phyloP scores from a whole-genome alignment of 2,329 filamentous ascomycete genomes.

The Fusarium nanum region DNA sequence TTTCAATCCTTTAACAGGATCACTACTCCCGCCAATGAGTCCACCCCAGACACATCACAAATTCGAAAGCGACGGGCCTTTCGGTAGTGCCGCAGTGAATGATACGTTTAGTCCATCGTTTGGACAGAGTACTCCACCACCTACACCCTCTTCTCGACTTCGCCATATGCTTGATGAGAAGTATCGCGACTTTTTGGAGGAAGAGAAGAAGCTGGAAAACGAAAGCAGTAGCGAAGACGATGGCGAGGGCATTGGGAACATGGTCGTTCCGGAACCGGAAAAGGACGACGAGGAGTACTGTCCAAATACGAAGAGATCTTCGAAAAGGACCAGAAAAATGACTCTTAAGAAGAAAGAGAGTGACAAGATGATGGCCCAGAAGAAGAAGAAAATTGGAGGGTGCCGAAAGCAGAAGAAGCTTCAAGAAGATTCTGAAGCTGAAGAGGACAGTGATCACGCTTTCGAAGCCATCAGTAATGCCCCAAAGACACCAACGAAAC shows the following conservation, averaged over 20 bases:
- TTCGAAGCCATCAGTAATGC: no score
- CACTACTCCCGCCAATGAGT: not conserved
- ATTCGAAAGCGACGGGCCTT: no score
- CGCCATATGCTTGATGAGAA: slow-evolving; percentile 14
- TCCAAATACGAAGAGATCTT: slow-evolving; percentile 18
- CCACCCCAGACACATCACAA: not conserved
- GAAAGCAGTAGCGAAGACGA: not conserved
- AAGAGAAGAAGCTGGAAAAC: not conserved
- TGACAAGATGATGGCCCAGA: not conserved
- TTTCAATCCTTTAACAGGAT: not conserved
- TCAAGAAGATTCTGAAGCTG: not conserved
- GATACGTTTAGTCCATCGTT: not conserved
- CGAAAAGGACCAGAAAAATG: slow-evolving; percentile 9
- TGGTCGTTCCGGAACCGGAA: slow-evolving; percentile 26
- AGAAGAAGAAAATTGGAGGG: not conserved
- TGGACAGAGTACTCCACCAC: no score
- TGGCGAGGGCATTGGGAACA: not conserved
- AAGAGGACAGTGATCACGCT: not conserved
- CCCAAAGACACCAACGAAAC: not conserved
- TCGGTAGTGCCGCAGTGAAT: no score
- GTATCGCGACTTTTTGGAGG: not conserved
- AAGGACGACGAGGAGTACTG: slow-evolving; percentile 31
- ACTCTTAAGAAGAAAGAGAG: not conserved
- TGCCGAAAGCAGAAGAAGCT: not conserved
- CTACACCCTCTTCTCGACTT: slow-evolving; percentile 2